Percentiles rank a stretch among this genome's conserved stretches.
These are phyloP conservation scores for Plasmodium coatneyi DNA, from an alignment of 169 alveolate genomes.

Conservation along the genomic window DNA sequence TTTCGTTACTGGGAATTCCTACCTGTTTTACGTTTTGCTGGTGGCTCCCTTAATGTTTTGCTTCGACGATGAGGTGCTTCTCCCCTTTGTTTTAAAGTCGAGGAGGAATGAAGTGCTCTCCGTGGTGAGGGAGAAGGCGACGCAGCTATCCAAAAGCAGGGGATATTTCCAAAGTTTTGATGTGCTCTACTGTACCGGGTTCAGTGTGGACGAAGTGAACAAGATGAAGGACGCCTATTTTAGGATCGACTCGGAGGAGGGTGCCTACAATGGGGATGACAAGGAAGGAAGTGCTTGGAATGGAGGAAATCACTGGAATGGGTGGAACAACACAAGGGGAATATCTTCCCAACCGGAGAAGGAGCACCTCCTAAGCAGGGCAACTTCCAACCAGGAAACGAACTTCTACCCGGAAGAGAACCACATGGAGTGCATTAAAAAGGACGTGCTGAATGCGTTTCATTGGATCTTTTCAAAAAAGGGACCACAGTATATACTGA, in stretches of 20 bases:
- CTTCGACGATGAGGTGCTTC: constrained; percentile 49
- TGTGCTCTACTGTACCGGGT: constrained; percentile 27
- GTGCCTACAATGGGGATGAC: neutral
- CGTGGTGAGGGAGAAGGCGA: constrained; percentile 19
- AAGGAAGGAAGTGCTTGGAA: neutral
- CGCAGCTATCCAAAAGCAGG: neutral
- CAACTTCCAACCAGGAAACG: neutral
- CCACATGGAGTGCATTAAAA: neutral
- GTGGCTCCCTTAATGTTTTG: constrained; percentile 69
- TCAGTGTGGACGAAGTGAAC: constrained; percentile 11
- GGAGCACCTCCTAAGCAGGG: neutral
- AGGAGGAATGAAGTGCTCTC: constrained; percentile 38
- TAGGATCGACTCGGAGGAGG: neutral
- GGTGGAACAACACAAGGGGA: neutral
- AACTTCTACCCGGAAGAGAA: neutral
- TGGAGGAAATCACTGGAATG: neutral
- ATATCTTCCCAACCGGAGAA: neutral
- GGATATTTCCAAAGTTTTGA: constrained; percentile 37
- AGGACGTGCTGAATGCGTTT: constrained; percentile 13
- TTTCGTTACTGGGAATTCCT: constrained; percentile 36
- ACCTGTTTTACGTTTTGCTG: constrained; percentile 39
- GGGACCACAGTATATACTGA: constrained; percentile 21
- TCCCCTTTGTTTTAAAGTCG: constrained; percentile 9
- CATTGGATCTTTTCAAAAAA: constrained; percentile 25
- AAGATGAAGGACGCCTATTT: constrained; percentile 33